Conservation (phyloP, 75 land plant genomes). For the Sequoiadendron giganteum region DNA sequence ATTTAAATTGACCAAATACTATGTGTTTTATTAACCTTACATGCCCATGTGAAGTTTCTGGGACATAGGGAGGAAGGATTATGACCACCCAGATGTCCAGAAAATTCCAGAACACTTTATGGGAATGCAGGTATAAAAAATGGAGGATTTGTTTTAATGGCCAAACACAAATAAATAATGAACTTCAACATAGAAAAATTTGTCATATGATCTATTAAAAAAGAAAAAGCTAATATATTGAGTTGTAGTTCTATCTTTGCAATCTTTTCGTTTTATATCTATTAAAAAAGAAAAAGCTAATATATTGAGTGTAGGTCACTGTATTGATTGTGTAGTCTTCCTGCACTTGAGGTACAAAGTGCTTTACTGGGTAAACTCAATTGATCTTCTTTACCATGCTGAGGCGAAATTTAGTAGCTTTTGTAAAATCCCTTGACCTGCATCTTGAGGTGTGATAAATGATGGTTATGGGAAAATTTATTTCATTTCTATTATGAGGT, state of each 20-base stretch:
- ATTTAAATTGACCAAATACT: background rate
- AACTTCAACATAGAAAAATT: background rate
- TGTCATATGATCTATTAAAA: background rate
- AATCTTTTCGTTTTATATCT: background rate
- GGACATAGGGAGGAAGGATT: background rate
- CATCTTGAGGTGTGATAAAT: no score
- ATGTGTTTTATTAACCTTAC: background rate
- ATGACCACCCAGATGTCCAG: background rate
- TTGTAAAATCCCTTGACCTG: no score
- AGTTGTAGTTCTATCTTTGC: background rate
- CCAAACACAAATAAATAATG: background rate
- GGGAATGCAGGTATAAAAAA: no score
- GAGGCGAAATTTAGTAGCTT: no score
- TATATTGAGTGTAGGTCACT: background rate
- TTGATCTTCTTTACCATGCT: no score
- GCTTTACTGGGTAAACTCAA: no score
- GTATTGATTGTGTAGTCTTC: background rate
- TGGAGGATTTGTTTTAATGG: no score
- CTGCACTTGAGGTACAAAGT: no score
- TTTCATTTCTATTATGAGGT: no score
- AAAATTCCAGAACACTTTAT: no score
- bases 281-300: background rate
- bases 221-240: background rate
- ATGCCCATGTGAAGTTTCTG: background rate
- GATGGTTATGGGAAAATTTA: no score